Conservation (phyloP, 768 basidiomycete species). For the Lentinula boryana region DNA sequence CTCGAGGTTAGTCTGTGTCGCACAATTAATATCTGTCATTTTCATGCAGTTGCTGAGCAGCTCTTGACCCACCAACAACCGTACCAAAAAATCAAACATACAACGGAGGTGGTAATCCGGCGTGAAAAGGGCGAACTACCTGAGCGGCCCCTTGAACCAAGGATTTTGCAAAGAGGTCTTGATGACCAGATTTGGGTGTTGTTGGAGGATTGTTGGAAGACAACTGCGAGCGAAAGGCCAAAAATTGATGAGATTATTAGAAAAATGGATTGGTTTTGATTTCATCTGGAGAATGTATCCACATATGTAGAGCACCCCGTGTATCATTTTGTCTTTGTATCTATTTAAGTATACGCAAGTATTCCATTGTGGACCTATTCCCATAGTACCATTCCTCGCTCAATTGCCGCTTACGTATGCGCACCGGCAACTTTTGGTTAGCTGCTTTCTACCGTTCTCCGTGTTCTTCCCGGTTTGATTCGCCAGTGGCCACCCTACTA, state of each 20-base stretch:
- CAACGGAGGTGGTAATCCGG: conserved; percentile 44
- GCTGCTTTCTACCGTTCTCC: neutral
- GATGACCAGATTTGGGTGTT: conserved; percentile 41
- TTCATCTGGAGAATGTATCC: neutral
- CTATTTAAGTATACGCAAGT: no score
- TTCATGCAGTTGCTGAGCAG: conserved; percentile 20
- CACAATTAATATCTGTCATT: neutral
- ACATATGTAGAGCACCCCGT: neutral
- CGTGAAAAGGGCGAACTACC: conserved; percentile 38
- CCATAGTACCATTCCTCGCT: no score
- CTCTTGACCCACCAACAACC: conserved; percentile 49
- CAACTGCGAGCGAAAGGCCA: conserved; percentile 29
- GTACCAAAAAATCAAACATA: conserved; percentile 42
- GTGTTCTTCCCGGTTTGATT: neutral
- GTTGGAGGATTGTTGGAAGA: conserved; percentile 36
- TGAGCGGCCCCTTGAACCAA: conserved; percentile 28
- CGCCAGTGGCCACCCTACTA: neutral
- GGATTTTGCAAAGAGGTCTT: conserved; percentile 33
- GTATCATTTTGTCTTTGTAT: neutral
- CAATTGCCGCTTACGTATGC: neutral
- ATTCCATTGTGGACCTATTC: no score
- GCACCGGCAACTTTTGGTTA: neutral
- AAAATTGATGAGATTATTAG: conserved; percentile 28
- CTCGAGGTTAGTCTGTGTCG: conserved; percentile 35
- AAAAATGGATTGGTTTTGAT: neutral